Evolutionary conservation across 2,329 filamentous ascomycete genomes (phyloP).

Genomic region (Cordyceps cateniannulata): DNA sequence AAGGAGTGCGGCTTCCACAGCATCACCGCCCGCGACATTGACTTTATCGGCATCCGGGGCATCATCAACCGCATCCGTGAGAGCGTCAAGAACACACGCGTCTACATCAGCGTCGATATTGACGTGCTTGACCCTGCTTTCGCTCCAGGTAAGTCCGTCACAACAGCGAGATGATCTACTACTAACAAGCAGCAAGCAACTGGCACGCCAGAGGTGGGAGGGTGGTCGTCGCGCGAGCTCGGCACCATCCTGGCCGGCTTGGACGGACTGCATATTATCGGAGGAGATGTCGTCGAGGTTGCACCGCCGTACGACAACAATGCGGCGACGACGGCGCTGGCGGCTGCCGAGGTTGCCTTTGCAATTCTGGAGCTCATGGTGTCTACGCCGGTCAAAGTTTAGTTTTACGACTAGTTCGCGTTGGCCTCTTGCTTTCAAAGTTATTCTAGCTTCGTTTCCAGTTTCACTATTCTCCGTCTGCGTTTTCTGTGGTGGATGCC

Average conservation of each 20-base stretch:
- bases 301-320: constrained; percentile 73
- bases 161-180: background rate
- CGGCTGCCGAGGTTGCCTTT: constrained; percentile 73
- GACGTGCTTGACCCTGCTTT: constrained; percentile 65
- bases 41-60: constrained; percentile 64
- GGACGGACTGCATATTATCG: constrained; percentile 72
- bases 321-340: constrained; percentile 71
- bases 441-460: too few species aligned
- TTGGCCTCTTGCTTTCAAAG: too few species aligned
- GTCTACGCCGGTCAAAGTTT: constrained; percentile 14
- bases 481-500: too few species aligned
- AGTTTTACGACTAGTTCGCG: too few species aligned
- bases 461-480: too few species aligned
- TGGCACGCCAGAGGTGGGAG: constrained; percentile 77
- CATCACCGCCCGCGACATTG: constrained; percentile 50
- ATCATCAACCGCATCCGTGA: constrained; percentile 61
- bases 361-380: constrained; percentile 53
- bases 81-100: constrained; percentile 63
- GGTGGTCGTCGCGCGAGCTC: constrained; percentile 78
- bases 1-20: constrained; percentile 18
- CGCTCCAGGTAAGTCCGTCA: constrained; percentile 16
- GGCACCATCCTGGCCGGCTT: constrained; percentile 72
- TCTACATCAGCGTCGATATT: constrained; percentile 72
- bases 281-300: constrained; percentile 81
- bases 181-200: constrained; percentile 45